These are phyloP conservation scores for Teratosphaeriaceae sp. DNA, from an alignment of 2,329 filamentous ascomycete species.

Conservation along the genomic window DNA sequence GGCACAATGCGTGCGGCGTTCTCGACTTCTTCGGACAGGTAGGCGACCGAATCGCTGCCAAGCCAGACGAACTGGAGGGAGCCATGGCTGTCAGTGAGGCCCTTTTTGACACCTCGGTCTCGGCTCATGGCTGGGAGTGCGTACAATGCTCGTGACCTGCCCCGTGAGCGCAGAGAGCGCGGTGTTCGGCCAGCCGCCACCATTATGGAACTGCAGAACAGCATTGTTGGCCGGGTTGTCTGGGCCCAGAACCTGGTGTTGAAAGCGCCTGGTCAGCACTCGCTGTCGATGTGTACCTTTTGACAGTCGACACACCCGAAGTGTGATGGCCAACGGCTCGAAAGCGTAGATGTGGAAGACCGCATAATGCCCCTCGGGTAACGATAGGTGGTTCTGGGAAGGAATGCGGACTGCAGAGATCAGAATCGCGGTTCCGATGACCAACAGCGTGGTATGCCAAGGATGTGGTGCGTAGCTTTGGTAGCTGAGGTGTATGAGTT, in stretches of 20 bases:
- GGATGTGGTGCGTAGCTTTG: constrained; percentile 14
- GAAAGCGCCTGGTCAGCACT: too few species aligned
- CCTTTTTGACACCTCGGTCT: too few species aligned
- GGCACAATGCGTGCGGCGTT: constrained; percentile 36
- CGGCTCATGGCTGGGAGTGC: too few species aligned
- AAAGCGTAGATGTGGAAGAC: constrained; percentile 28
- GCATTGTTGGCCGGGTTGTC: too few species aligned
- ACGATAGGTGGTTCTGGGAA: constrained; percentile 21
- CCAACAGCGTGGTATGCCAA: constrained; percentile 22
- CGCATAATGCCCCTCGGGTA: constrained; percentile 26
- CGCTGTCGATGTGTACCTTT: too few species aligned
- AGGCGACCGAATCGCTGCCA: constrained; percentile 33
- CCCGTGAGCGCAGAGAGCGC: constrained; percentile 34
- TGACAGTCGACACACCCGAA: constrained; percentile 19
- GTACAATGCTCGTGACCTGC: constrained; percentile 29
- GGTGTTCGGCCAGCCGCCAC: constrained; percentile 33
- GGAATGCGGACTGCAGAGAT: constrained; percentile 25
- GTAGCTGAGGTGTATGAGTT: constrained; percentile 38
- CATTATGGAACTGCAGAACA: constrained; percentile 35
- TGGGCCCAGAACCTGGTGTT: too few species aligned
- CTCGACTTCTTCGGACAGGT: constrained; percentile 40
- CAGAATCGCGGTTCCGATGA: constrained; percentile 16
- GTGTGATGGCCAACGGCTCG: constrained; percentile 25
- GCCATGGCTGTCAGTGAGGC: too few species aligned
- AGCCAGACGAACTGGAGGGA: constrained; percentile 25